phyloP scores from a whole-genome alignment of 306 rosid species.

The Prunus fruticosa region DNA sequence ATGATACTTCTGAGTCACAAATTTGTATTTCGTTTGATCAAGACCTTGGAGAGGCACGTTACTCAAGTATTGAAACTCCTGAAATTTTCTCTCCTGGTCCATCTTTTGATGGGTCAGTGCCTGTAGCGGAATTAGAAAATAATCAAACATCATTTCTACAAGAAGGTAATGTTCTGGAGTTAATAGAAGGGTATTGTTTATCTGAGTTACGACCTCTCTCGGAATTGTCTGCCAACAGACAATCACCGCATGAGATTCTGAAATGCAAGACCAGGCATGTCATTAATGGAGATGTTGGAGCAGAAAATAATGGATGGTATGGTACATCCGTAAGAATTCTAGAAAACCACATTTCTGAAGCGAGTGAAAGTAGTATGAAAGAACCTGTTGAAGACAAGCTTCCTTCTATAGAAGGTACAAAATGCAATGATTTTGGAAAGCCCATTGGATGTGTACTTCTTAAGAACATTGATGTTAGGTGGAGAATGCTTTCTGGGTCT shows the following conservation, averaged over 20 bases:
- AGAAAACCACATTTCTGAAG: slow-evolving; percentile 76
- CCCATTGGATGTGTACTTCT: slow-evolving; percentile 66
- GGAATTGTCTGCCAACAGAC: slow-evolving; percentile 48
- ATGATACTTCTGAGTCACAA: slow-evolving; percentile 41
- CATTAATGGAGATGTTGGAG: slow-evolving; percentile 45
- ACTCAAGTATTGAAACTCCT: slow-evolving; percentile 36
- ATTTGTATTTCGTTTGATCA: slow-evolving; percentile 43
- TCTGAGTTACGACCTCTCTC: slow-evolving; percentile 56
- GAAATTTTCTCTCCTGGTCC: slow-evolving; percentile 39
- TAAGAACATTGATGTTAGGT: slow-evolving; percentile 65
- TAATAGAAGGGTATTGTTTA: slow-evolving; percentile 69
- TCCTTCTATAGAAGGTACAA: slow-evolving; percentile 37
- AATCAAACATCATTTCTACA: slow-evolving; percentile 48
- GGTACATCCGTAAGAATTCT: slow-evolving; percentile 45
- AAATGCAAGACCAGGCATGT: slow-evolving; percentile 34
- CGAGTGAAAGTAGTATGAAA: slow-evolving; percentile 24
- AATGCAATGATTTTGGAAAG: slow-evolving; percentile 31
- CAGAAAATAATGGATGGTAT: slow-evolving; percentile 78
- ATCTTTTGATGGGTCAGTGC: slow-evolving; percentile 38
- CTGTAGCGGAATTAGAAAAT: slow-evolving; percentile 46
- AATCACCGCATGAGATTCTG: slow-evolving; percentile 41
- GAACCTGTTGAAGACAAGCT: slow-evolving; percentile 32
- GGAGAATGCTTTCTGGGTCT: slow-evolving; percentile 83
- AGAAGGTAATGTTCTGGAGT: slow-evolving; percentile 55
- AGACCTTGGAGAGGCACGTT: slow-evolving; percentile 37